Evolutionary conservation across 2,329 filamentous ascomycete species (phyloP), one percentile per base, ranked within the genome.

Genomic region (Penicillium aurantiogriseum): DNA sequence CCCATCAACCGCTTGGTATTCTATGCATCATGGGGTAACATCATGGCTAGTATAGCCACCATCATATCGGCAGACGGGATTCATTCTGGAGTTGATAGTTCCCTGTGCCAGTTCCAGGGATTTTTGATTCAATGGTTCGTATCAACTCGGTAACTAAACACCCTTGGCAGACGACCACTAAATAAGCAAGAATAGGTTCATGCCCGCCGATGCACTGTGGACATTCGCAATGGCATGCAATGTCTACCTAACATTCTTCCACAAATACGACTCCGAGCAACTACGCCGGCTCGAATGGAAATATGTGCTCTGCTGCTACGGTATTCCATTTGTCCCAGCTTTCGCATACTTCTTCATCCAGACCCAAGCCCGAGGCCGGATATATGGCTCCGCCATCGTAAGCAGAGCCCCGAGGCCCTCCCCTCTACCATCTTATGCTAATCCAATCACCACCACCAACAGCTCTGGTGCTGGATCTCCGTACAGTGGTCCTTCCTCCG

Each of bases 1-100:
- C 89, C 90, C n/a, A 92, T 94, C 76, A 94, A 94, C 69, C 83
- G 91, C 19, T 81, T 95, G 0, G 87, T 93, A 10, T 93, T 95
- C 72, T 94, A 89, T 71, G 90, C 91, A 7, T 89, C 88, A 0
- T 88, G 90, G 68, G 91, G 90, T 9, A 95, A 96, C 68, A 81
- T 93, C 65, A 80, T 92, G 74, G 85, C 85, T 60, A 93, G 91
- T 71, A 82, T 91, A 19, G 90, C 87, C 1, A 92, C 90, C 0
- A 74, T 93, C 35, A 90, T 93, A 68, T 86, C 88, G 0, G 81
- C 83, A 36, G 80, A 82, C 1, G 89, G 85, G 39, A 75, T 90
- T 7, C 63, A 68, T 2, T 68, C 77, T 9, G 74, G 79, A 1
- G 61, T 76, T 17, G 81, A 80, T 0, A 80, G 81, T 15, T 80